Conservation (phyloP, 257 asterid species). For the Eustoma russellianum region DNA sequence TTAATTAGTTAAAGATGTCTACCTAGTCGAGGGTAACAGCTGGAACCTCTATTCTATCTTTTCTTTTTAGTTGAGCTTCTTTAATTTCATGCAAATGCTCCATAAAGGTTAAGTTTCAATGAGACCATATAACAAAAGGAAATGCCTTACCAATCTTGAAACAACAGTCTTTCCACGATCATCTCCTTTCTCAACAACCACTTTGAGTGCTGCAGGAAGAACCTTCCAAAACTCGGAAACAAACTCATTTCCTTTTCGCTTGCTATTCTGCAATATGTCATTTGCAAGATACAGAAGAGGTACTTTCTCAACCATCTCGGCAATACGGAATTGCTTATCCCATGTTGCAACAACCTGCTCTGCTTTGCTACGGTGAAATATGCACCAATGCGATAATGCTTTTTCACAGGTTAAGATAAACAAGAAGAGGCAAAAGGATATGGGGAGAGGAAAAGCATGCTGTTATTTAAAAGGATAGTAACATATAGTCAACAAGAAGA, state of each 20-base stretch:
- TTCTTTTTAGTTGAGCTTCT: too few relatives aligned
- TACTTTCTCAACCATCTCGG: slow-evolving; percentile 61
- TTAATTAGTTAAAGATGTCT: too few relatives aligned
- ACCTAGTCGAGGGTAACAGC: too few relatives aligned
- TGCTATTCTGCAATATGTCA: slow-evolving; percentile 90
- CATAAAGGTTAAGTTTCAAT: not conserved
- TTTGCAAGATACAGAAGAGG: slow-evolving; percentile 90
- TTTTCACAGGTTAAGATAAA: slow-evolving; percentile 35
- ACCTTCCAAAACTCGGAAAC: slow-evolving; percentile 89
- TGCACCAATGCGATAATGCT: slow-evolving; percentile 98
- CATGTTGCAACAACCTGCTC: slow-evolving; percentile 78
- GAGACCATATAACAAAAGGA: slow-evolving; percentile 1
- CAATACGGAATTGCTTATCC: slow-evolving; percentile 70
- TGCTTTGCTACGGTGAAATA: slow-evolving; percentile 87
- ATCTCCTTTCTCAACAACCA: slow-evolving; percentile 51
- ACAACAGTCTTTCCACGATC: slow-evolving; percentile 60
- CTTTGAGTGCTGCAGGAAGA: slow-evolving; percentile 86
- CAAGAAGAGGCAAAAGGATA: slow-evolving; percentile 5
- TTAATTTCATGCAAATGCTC: too few relatives aligned
- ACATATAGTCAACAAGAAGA: too few relatives aligned
- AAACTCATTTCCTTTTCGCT: slow-evolving; percentile 87
- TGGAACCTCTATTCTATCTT: too few relatives aligned
- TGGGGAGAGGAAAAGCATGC: not conserved
- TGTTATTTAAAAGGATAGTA: too few relatives aligned
- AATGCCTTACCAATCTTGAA: slow-evolving; percentile 71